Evolutionary conservation across 306 rosid species (phyloP).

Genomic region (Cucurbita moschata): DNA sequence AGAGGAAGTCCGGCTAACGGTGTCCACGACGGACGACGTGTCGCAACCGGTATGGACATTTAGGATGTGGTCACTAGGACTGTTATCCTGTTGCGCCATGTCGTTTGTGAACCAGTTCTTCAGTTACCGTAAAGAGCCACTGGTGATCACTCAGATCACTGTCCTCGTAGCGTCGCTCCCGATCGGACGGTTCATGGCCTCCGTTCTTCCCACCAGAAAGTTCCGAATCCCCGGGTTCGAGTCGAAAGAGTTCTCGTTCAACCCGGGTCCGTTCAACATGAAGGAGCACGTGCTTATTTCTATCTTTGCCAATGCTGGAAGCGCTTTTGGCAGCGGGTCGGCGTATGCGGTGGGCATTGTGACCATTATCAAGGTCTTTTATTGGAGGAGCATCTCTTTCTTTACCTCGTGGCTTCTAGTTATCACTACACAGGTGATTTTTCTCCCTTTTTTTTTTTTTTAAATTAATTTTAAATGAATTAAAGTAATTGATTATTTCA

Average conservation of each 20-base stretch:
- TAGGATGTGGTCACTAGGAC: slow-evolving; percentile 71
- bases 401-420: slow-evolving; percentile 56
- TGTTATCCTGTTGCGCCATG: slow-evolving; percentile 38
- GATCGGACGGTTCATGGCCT: slow-evolving; percentile 53
- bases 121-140: slow-evolving; percentile 55
- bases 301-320: slow-evolving; percentile 68
- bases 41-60: slow-evolving; percentile 71
- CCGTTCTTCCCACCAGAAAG: slow-evolving; percentile 24
- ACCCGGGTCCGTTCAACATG: slow-evolving; percentile 79
- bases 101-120: slow-evolving; percentile 79
- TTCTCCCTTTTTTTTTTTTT: too few relatives aligned
- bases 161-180: slow-evolving; percentile 61
- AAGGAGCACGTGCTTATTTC: slow-evolving; percentile 75
- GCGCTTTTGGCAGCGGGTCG: slow-evolving; percentile 49
- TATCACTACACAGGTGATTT: slow-evolving; percentile 44
- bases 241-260: slow-evolving; percentile 21
- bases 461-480: too few relatives aligned
- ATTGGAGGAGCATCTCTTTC: slow-evolving; percentile 35
- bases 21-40: slow-evolving; percentile 45
- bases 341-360: slow-evolving; percentile 60
- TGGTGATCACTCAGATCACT: slow-evolving; percentile 42
- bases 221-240: slow-evolving; percentile 37
- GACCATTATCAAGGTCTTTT: slow-evolving; percentile 43
- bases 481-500: too few relatives aligned
- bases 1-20: slow-evolving; percentile 59